phyloP scores from a whole-genome alignment of 441 rosid species.

The Dalechampia spathulata region DNA sequence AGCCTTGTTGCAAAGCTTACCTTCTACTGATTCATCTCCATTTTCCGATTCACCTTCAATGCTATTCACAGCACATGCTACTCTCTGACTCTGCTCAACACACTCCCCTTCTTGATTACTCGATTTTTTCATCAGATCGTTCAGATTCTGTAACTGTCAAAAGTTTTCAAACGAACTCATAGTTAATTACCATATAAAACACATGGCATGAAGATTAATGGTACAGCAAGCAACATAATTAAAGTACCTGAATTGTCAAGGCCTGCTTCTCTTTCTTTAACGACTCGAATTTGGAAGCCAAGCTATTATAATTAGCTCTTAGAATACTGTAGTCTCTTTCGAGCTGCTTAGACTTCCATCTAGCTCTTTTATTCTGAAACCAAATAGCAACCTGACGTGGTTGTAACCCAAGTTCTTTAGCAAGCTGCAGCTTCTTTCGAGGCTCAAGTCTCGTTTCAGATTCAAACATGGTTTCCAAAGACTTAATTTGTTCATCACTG shows the following conservation, averaged over 20 bases:
- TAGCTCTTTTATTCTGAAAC: conserved; percentile 90
- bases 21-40: conserved; percentile 17
- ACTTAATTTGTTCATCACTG: conserved; percentile 77
- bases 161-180: no score
- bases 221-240: no score
- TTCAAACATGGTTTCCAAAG: conserved; percentile 62
- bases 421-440: conserved; percentile 60
- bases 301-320: conserved; percentile 36
- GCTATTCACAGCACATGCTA: conserved; percentile 6
- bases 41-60: conserved; percentile 50
- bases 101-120: conserved; percentile 24
- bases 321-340: conserved; percentile 52
- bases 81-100: no score
- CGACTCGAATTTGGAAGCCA: conserved; percentile 49
- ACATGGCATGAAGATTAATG: no score
- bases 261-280: conserved; percentile 72
- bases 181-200: no score
- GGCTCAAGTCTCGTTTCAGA: conserved; percentile 77
- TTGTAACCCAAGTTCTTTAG: conserved; percentile 69
- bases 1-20: no score
- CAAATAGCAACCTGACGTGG: conserved; percentile 91
- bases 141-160: conserved; percentile 61
- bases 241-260: conserved; percentile 49
- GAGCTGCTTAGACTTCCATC: conserved; percentile 83
- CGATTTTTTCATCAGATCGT: conserved; percentile 25